Percentiles rank a stretch among this genome's conserved stretches.
Evolutionary conservation across 345 rosid genomes (phyloP).

Genomic region (Pugionium cornutum): DNA sequence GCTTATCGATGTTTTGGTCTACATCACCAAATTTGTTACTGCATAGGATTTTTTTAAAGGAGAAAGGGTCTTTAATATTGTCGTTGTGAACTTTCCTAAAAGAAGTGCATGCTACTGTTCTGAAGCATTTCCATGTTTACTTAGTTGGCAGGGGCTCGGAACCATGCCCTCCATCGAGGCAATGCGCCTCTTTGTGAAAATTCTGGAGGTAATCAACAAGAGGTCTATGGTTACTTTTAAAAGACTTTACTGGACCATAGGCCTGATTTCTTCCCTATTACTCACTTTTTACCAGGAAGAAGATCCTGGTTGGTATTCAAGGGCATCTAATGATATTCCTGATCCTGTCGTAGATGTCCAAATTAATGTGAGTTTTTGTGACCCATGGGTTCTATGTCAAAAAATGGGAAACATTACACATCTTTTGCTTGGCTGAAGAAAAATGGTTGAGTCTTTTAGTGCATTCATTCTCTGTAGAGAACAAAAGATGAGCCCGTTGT

Average conservation of each 20-base stretch:
- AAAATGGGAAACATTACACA: conserved; percentile 13
- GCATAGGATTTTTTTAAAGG: background rate
- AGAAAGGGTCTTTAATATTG: conserved; percentile 15
- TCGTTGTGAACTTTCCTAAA: conserved; percentile 5
- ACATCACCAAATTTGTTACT: conserved; percentile 20
- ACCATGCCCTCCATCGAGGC: conserved; percentile 94
- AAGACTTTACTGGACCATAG: conserved; percentile 7
- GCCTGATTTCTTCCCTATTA: conserved; percentile 27
- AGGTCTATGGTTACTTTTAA: conserved; percentile 20
- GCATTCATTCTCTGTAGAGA: conserved; percentile 41
- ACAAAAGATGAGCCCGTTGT: conserved; percentile 53
- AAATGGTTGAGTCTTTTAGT: conserved; percentile 24
- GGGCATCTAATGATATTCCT: conserved; percentile 67
- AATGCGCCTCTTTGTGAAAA: conserved; percentile 99
- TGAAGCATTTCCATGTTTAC: conserved; percentile 36
- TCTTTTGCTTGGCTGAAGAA: conserved; percentile 6
- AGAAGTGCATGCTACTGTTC: conserved; percentile 15
- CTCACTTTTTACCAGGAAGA: conserved; percentile 66
- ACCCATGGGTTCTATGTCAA: conserved; percentile 4
- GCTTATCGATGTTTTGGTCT: conserved; percentile 7
- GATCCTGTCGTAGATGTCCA: conserved; percentile 73
- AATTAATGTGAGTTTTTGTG: conserved; percentile 58
- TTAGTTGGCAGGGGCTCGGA: conserved; percentile 97
- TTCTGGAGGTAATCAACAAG: conserved; percentile 72
- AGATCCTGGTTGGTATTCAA: conserved; percentile 96